Percentiles rank a stretch among this genome's conserved stretches.
These are phyloP conservation scores for Bipolaris victoriae DNA, from an alignment of 2,329 filamentous ascomycete genomes.

Conservation along the genomic window DNA sequence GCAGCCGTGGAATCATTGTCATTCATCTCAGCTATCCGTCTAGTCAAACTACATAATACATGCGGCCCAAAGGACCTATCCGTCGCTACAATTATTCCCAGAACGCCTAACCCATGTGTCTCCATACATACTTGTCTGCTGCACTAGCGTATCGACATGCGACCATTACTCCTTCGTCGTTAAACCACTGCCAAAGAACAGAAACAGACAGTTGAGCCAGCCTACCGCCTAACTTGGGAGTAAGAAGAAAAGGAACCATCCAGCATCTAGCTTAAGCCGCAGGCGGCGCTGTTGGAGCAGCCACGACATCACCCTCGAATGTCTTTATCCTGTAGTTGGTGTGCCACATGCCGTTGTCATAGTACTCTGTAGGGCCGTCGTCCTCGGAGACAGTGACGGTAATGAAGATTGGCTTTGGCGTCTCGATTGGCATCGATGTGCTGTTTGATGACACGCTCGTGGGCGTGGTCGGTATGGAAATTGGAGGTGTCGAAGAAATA, in stretches of 20 bases:
- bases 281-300: conserved; percentile 6
- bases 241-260: neutral
- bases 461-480: conserved; percentile 14
- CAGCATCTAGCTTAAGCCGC: neutral
- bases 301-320: conserved; percentile 24
- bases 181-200: conserved; percentile 8
- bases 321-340: conserved; percentile 51
- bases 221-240: neutral
- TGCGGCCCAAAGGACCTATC: conserved; percentile 4
- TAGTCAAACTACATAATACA: conserved; percentile 2
- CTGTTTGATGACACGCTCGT: conserved; percentile 14
- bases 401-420: conserved; percentile 34
- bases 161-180: conserved; percentile 17
- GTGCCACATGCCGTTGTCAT: conserved; percentile 56
- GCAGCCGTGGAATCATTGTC: neutral
- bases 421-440: conserved; percentile 21
- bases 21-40: neutral
- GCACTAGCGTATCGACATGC: conserved; percentile 3
- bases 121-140: neutral
- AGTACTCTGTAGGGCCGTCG: conserved; percentile 46
- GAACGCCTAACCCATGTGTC: conserved; percentile 26
- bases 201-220: conserved; percentile 12
- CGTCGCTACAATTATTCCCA: conserved; percentile 3
- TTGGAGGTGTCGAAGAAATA: conserved; percentile 31
- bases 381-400: conserved; percentile 39